Evolutionary conservation across 305 asterid species (phyloP), one percentile per base, ranked within the genome.

Genomic region (Caryopteris hybrid): DNA sequence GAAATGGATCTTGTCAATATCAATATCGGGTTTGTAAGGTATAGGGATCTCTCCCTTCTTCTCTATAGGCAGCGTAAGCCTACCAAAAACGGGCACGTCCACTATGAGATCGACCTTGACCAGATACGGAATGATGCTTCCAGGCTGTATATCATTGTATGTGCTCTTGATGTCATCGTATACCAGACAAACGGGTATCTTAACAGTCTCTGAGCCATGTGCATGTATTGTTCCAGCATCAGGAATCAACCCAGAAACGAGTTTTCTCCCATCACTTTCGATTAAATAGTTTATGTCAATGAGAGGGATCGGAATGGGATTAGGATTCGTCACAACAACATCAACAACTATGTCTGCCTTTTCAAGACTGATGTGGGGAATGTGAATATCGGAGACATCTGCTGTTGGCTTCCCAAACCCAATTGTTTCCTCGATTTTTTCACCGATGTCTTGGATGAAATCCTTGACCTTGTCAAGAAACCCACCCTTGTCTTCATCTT

Each of bases 141-240:
- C 99, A 1, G 99, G 91, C 52, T 89, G 46, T 68, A 94, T 86
- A 43, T 91, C 97, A 13, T 66, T 61, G 52, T 91, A 94, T 5
- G 91, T 94, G 81, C 10, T 85, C 81, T 86, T 94, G 38, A 94
- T 89, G 74, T 94, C 98, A 64, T 87, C 96, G 13, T 80, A 94
- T 43, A 91, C 66, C 69, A 94, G 70, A 61, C 82, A 76, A 9
- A 91, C 12, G 0, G 98, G 99, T 39, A 94, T 89, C 76, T 86
- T 85, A 9, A 94, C 89, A 52, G 97, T 94, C 85, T 94, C 97
- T 0, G 96, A 91, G 62, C 97, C 92, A 71, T 87, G 94, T 9
- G 94, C 96, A 17, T 85, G 98, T 27, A 94, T 91, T 0, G 99
- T 94, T 47, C 99, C 99, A 1, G 99, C 95, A 77, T 94, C 99